Base-by-base conservation (phyloP, 805 yeast species). In the Candida argentea region DNA sequence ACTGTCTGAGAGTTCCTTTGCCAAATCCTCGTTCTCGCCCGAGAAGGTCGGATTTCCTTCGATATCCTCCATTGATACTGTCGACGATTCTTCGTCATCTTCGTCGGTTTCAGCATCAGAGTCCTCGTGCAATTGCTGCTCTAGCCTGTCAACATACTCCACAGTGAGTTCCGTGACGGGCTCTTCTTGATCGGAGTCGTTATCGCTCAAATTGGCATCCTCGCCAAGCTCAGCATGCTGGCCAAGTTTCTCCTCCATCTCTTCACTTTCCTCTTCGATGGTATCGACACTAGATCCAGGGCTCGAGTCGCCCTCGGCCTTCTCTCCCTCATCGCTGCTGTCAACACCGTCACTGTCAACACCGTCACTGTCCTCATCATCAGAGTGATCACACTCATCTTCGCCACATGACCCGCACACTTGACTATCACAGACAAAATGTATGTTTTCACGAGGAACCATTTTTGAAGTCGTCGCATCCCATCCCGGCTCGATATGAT, bases 401-500 rank as follows among this genome's bases (percentile, higher is more conserved):
- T 38, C 43, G 5, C 48, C 57, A 20, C 42, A 43, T 15, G 22
- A 28, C 7, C 44, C 57, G 13, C 44, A 62, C 2, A 56, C 42
- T 13, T 40, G 40, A 3, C 50, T 52, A 34, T 51, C 56, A 43
- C 58, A 52, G 15, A 52, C 80, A 44, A 85, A 83, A 50, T 76
- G 78, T 6, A 76, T 85, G 39, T 70, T 63, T 35, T 82, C 86
- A 5, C 54, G 43, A 2, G 34, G 42, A 14, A 37, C 31, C 3
- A 43, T 26, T 18, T 8, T 18, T 18, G 7, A 10, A 12, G 34
- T 37, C 1, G 27, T 34, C 4, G 30, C 35, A 5, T 33, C 32
- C 5, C 39, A 14, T 5, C 30, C 20, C 51, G 73, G 65, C 5
- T 63, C 49, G 23, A 57, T 48, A 45, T 86, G 95, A 40, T 87